Conservation (phyloP, 208 protist genomes). For the Endotrypanum monterogeii region DNA sequence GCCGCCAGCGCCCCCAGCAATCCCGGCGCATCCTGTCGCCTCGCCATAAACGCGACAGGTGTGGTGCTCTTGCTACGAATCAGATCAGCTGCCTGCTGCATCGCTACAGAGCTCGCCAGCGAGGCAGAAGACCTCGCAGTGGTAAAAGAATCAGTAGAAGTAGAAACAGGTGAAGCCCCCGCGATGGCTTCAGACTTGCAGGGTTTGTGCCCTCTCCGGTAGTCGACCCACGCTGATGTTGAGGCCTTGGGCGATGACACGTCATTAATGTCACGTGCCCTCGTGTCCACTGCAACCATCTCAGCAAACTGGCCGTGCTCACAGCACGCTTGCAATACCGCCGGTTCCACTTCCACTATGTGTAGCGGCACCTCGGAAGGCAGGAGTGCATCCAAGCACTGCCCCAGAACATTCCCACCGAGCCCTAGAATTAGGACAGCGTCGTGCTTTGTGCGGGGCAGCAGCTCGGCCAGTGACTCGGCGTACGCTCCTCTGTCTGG, state of each 20-base stretch:
- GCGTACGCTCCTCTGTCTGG: background rate
- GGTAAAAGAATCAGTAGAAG: too few relatives aligned
- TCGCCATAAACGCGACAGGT: conserved; percentile 1
- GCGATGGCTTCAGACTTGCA: background rate
- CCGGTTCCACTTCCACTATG: conserved; percentile 79
- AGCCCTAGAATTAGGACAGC: conserved; percentile 76
- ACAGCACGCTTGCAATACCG: conserved; percentile 57
- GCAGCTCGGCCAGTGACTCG: background rate
- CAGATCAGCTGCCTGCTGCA: background rate
- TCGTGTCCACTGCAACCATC: background rate
- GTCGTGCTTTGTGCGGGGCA: conserved; percentile 30
- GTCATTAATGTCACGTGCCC: background rate
- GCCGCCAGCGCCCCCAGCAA: background rate
- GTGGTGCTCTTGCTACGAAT: background rate
- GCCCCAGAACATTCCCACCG: conserved; percentile 81
- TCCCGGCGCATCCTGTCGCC: background rate
- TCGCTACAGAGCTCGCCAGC: background rate
- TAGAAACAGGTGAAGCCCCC: background rate
- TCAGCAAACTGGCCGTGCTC: conserved; percentile 48
- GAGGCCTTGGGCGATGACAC: background rate
- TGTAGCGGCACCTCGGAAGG: conserved; percentile 54
- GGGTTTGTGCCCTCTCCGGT: background rate
- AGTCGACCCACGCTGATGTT: background rate
- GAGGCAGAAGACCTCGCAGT: conserved; percentile 2
- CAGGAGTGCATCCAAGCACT: conserved; percentile 60